Percentiles rank a stretch among this genome's conserved stretches.
phyloP scores from a whole-genome alignment of 78 protist genomes.

The Dictyostelium discoideum region DNA sequence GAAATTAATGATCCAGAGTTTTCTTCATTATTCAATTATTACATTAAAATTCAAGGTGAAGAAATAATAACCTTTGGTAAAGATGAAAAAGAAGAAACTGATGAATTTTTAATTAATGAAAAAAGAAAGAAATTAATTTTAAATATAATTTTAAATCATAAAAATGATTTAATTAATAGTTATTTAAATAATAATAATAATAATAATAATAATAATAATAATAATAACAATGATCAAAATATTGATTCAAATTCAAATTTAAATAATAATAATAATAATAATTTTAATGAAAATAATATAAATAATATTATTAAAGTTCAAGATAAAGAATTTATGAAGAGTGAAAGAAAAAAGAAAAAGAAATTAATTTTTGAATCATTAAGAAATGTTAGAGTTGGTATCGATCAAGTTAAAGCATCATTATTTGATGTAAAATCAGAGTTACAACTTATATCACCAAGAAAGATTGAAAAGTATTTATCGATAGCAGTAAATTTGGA shows the following conservation, averaged over 20 bases:
- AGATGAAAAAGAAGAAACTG: neutral
- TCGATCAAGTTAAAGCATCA: conserved; percentile 10
- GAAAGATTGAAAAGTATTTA: neutral
- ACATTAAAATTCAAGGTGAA: neutral
- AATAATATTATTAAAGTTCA: neutral
- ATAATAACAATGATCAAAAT: neutral
- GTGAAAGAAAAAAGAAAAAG: neutral
- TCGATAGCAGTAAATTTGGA: conserved; percentile 1
- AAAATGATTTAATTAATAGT: neutral
- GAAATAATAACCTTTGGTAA: neutral
- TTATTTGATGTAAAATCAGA: conserved; percentile 39
- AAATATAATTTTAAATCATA: neutral
- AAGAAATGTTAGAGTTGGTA: neutral
- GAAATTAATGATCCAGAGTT: neutral
- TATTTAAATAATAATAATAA: neutral
- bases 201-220: neutral
- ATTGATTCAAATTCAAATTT: neutral
- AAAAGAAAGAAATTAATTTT: neutral
- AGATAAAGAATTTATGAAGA: neutral
- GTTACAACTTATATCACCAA: neutral
- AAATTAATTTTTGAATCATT: neutral
- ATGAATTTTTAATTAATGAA: neutral
- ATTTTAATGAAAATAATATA: neutral
- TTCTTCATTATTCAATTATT: neutral
- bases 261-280: neutral